phyloP scores from a whole-genome alignment of 768 basidiomycete genomes.

The Dioszegia crocea region DNA sequence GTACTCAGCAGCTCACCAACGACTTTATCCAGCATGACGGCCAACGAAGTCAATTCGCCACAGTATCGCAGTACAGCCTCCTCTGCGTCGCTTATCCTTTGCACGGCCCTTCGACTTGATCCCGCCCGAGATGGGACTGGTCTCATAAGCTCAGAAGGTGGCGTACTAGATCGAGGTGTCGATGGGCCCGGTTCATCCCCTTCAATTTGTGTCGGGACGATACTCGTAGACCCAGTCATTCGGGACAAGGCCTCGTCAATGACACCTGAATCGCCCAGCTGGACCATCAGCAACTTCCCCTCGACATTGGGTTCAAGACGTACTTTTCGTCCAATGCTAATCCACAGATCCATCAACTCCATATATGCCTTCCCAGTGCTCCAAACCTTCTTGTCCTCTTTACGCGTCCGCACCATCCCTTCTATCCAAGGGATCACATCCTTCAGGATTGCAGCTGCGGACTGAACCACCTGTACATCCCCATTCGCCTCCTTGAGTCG shows the following conservation, averaged over 20 bases:
- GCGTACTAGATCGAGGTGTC: slow-evolving; percentile 8
- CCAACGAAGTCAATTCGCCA: slow-evolving; percentile 23
- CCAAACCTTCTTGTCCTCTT: slow-evolving; percentile 21
- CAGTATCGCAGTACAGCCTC: slow-evolving; percentile 11
- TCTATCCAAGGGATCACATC: slow-evolving; percentile 25
- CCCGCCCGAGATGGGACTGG: slow-evolving; percentile 4
- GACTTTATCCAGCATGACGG: slow-evolving; percentile 15
- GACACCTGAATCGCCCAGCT: slow-evolving; percentile 21
- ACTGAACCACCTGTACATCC: background rate
- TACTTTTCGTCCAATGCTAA: slow-evolving; percentile 36
- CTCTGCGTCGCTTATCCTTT: slow-evolving; percentile 13
- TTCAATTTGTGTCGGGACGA: background rate
- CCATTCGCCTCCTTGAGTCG: background rate
- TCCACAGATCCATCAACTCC: slow-evolving; percentile 37
- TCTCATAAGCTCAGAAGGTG: background rate
- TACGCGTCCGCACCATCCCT: slow-evolving; percentile 1
- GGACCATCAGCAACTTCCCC: background rate
- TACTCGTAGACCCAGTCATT: slow-evolving; percentile 14
- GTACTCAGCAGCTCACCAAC: background rate
- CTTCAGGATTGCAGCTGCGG: background rate
- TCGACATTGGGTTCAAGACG: background rate
- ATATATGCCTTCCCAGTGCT: slow-evolving; percentile 33
- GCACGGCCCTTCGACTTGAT: background rate
- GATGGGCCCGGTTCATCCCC: background rate
- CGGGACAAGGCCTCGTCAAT: slow-evolving; percentile 32